These are phyloP conservation scores for Pseudogymnoascus sp. DNA, from an alignment of 2,329 filamentous ascomycete genomes.

Conservation along the genomic window DNA sequence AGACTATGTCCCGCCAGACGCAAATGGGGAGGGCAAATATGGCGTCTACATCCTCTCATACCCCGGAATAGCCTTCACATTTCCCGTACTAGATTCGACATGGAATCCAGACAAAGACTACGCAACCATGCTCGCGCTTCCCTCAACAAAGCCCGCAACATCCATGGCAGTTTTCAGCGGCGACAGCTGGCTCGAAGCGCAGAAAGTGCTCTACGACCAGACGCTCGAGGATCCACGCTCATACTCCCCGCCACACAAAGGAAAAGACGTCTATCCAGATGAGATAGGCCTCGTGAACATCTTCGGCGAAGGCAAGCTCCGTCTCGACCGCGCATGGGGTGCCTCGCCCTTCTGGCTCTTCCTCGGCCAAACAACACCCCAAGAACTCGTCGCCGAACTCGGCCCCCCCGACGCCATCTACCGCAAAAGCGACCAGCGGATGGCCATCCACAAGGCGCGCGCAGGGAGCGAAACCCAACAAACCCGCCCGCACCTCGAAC, in stretches of 20 bases:
- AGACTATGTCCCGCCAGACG: constrained; percentile 67
- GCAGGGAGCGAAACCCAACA: constrained; percentile 39
- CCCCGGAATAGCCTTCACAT: constrained; percentile 88
- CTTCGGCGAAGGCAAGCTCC: constrained; percentile 68
- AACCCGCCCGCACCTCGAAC: constrained; percentile 20
- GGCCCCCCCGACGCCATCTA: constrained; percentile 93
- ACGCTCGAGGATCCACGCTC: constrained; percentile 65
- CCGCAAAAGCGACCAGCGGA: constrained; percentile 77
- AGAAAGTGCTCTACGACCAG: constrained; percentile 68
- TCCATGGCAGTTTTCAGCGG: constrained; percentile 90
- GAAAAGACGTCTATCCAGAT: constrained; percentile 73
- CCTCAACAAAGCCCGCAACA: constrained; percentile 64
- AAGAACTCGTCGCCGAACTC: constrained; percentile 83
- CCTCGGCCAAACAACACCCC: constrained; percentile 80
- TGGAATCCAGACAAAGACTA: constrained; percentile 75
- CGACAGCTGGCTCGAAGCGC: constrained; percentile 79
- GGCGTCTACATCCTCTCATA: constrained; percentile 90
- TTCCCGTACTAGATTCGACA: constrained; percentile 63
- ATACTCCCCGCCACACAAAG: constrained; percentile 54
- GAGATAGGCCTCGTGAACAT: constrained; percentile 77
- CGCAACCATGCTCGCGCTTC: constrained; percentile 74
- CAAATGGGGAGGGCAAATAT: constrained; percentile 41
- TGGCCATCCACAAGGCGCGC: constrained; percentile 71
- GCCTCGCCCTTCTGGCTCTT: constrained; percentile 60
- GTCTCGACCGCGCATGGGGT: constrained; percentile 65